These are phyloP conservation scores for Microthlaspi erraticum DNA, from an alignment of 345 rosid species.

Conservation along the genomic window DNA sequence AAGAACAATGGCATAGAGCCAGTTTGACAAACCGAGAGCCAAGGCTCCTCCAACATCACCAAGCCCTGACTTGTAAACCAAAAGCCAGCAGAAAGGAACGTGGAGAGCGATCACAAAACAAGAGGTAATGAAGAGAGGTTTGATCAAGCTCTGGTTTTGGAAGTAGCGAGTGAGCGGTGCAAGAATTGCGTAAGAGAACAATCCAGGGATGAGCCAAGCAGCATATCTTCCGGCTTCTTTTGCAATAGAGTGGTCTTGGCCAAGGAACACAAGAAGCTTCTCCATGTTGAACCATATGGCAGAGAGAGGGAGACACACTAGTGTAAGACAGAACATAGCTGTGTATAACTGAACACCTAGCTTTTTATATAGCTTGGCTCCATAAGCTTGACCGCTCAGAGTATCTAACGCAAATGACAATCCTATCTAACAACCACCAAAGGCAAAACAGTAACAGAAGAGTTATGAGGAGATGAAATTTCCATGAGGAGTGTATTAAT, in stretches of 20 bases:
- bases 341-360: slow-evolving; percentile 63
- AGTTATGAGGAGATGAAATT: not conserved
- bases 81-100: slow-evolving; percentile 58
- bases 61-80: slow-evolving; percentile 60
- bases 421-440: slow-evolving; percentile 55
- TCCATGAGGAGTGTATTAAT: not conserved
- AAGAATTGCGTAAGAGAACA: slow-evolving; percentile 59
- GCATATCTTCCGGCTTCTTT: slow-evolving; percentile 57
- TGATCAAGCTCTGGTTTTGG: slow-evolving; percentile 61
- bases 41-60: slow-evolving; percentile 59
- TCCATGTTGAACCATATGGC: slow-evolving; percentile 62
- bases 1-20: slow-evolving; percentile 59
- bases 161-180: slow-evolving; percentile 62
- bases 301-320: slow-evolving; percentile 63
- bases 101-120: slow-evolving; percentile 52
- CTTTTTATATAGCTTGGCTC: slow-evolving; percentile 63
- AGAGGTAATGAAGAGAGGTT: slow-evolving; percentile 57
- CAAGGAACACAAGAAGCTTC: slow-evolving; percentile 51
- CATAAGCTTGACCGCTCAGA: slow-evolving; percentile 80
- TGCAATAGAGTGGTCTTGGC: slow-evolving; percentile 69
- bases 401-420: slow-evolving; percentile 83
- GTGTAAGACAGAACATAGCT: slow-evolving; percentile 59
- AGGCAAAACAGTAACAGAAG: not conserved
- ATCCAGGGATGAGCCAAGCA: slow-evolving; percentile 64
- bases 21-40: slow-evolving; percentile 56